Evolutionary conservation across 371 early-diverging fungal species (phyloP), one percentile per base, ranked within the genome.

Genomic region (Mucor piriformis): DNA sequence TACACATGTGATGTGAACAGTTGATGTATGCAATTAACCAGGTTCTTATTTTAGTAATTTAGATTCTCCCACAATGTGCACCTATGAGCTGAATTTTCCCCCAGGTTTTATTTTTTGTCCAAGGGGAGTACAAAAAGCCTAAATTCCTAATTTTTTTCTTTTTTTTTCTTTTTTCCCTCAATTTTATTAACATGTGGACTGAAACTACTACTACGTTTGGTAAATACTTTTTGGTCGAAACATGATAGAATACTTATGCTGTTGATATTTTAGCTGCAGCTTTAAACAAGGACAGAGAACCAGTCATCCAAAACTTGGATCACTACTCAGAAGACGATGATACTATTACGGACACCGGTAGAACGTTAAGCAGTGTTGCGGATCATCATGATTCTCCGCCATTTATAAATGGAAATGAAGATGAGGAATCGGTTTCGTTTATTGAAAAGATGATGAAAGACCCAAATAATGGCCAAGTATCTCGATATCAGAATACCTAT

Each of bases 401-500:
- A 15, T 33, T 43, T 57, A 33, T 51, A 10, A 50, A 24, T 10
- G 20, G 27, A 12, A 24, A 25, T 1, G 56, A 56, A 29, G 29
- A 34, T 23, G 29, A 43, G 13, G 6, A 21, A 20, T 35, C 33
- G 3, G 8, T 21, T 11, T 35, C 51, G 1, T 13, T 34, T 11
- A 61, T 64, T 46, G 61, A 66, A 44, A 50, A 52, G 23, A 35
- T 40, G 23, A 74, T 74, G 60, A 40, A 69, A 25, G 60, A 62
- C 46, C 60, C 70, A 24, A 54, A 59, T 11, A 70, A 70, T 55
- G 50, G 46, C 25, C 54, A 56, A 37, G 54, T 70, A 27, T 64
- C 71, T 24, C 59, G 49, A 38, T 69, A 51, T 52, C 67, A 68
- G 55, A 70, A 64, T 25, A 70, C 71, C n/a, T 73, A 73, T 44